Evolutionary conservation across 257 asterid species (phyloP).

Genomic region (Penstemon newberryi): DNA sequence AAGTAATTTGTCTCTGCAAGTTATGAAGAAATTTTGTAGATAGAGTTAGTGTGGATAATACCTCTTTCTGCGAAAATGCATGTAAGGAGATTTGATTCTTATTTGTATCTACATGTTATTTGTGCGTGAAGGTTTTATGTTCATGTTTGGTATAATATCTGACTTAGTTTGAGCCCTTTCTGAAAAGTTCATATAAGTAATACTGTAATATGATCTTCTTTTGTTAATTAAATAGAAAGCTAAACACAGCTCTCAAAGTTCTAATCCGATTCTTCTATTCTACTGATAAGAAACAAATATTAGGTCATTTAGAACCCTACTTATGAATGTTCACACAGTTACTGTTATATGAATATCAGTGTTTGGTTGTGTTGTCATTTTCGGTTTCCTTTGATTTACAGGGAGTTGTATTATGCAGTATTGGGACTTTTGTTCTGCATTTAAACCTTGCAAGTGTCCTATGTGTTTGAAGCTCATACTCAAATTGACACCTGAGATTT

Average conservation of each 20-base stretch:
- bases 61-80: too few relatives aligned
- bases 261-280: not conserved
- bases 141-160: too few relatives aligned
- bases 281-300: not conserved
- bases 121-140: too few relatives aligned
- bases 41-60: too few relatives aligned
- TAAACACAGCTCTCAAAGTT: not conserved
- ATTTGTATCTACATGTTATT: too few relatives aligned
- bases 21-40: too few relatives aligned
- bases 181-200: too few relatives aligned
- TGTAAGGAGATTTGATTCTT: too few relatives aligned
- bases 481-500: slow-evolving; percentile 58
- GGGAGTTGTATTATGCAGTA: slow-evolving; percentile 80
- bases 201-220: not conserved
- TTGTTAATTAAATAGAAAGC: not conserved
- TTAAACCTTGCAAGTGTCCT: slow-evolving; percentile 78
- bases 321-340: not conserved
- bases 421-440: slow-evolving; percentile 63
- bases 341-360: not conserved
- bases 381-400: slow-evolving; percentile 26
- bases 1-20: too few relatives aligned
- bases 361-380: too few relatives aligned
- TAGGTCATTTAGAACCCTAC: not conserved
- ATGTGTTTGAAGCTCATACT: slow-evolving; percentile 69
- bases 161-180: not conserved